Evolutionary conservation across 1,284 basidiomycete species (phyloP).

Genomic region (Gomphus bonarii): DNA sequence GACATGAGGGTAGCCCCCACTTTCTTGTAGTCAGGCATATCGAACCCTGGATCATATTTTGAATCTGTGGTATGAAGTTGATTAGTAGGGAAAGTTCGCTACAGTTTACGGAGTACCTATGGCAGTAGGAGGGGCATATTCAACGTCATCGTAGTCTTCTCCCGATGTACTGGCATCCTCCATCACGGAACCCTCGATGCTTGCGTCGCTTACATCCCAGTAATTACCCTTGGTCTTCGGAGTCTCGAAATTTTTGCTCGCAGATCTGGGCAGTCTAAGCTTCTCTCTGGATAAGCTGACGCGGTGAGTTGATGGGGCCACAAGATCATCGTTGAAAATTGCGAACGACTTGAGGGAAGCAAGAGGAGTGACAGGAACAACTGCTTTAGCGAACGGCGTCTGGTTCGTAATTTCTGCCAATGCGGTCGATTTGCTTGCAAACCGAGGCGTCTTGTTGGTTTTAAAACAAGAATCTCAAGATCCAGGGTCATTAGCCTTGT

Average conservation of each 20-base stretch:
- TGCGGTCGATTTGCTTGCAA: neutral
- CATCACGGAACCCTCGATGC: slow-evolving; percentile 31
- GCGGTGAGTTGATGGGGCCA: neutral
- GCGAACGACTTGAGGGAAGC: slow-evolving; percentile 1
- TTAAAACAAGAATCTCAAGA: neutral
- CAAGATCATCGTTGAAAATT: neutral
- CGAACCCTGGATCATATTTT: slow-evolving; percentile 42
- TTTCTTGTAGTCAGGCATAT: slow-evolving; percentile 45
- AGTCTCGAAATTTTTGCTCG: slow-evolving; percentile 44
- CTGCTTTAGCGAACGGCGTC: slow-evolving; percentile 1
- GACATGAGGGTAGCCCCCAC: slow-evolving; percentile 36
- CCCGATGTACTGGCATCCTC: slow-evolving; percentile 28
- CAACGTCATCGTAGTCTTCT: slow-evolving; percentile 53
- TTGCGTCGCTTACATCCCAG: slow-evolving; percentile 64
- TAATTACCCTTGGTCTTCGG: slow-evolving; percentile 55
- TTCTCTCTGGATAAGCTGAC: slow-evolving; percentile 50
- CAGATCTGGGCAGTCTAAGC: slow-evolving; percentile 24
- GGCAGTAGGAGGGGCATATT: slow-evolving; percentile 68
- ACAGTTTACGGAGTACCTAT: slow-evolving; percentile 32
- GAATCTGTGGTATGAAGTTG: slow-evolving; percentile 26
- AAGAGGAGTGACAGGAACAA: neutral
- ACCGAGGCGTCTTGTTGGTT: neutral
- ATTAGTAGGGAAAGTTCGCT: neutral
- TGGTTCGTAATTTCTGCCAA: slow-evolving; percentile 9
- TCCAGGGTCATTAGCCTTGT: neutral